These are phyloP conservation scores for Nasturtium officinale DNA, from an alignment of 345 rosid genomes.

Conservation along the genomic window DNA sequence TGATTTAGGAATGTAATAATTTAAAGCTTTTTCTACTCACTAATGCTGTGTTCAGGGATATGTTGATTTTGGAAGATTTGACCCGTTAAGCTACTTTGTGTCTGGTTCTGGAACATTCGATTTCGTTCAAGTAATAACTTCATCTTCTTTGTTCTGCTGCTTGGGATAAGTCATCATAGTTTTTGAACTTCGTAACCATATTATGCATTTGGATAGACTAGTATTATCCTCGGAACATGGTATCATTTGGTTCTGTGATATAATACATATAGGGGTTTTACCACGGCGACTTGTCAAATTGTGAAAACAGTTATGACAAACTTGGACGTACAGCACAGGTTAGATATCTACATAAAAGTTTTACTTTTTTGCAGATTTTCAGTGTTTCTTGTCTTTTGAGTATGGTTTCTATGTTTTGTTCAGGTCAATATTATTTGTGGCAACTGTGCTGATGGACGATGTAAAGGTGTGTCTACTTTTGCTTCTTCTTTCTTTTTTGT, in stretches of 20 bases:
- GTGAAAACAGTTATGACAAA: slow-evolving; percentile 83
- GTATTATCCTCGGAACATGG: neutral
- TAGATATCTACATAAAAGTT: slow-evolving; percentile 21
- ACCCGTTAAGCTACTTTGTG: slow-evolving; percentile 62
- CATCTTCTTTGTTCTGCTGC: slow-evolving; percentile 25
- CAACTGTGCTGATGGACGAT: slow-evolving; percentile 68
- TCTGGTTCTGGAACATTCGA: slow-evolving; percentile 61
- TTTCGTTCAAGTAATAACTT: slow-evolving; percentile 70
- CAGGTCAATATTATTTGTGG: slow-evolving; percentile 91
- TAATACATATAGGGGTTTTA: slow-evolving; percentile 68
- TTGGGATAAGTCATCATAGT: slow-evolving; percentile 14
- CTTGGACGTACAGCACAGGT: slow-evolving; percentile 96
- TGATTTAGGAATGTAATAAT: neutral
- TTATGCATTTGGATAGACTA: slow-evolving; percentile 8
- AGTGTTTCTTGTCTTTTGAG: slow-evolving; percentile 11
- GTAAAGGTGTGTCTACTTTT: slow-evolving; percentile 64
- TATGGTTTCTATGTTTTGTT: slow-evolving; percentile 13
- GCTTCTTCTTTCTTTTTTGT: neutral
- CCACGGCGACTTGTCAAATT: slow-evolving; percentile 72
- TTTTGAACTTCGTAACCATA: neutral
- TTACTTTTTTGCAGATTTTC: neutral
- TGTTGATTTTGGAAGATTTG: slow-evolving; percentile 77
- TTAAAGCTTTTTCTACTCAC: slow-evolving; percentile 9
- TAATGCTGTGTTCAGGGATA: slow-evolving; percentile 69
- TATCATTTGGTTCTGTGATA: slow-evolving; percentile 22